Base-by-base conservation (phyloP, 2,329 filamentous ascomycete genomes). In the Ophiostoma montium region DNA sequence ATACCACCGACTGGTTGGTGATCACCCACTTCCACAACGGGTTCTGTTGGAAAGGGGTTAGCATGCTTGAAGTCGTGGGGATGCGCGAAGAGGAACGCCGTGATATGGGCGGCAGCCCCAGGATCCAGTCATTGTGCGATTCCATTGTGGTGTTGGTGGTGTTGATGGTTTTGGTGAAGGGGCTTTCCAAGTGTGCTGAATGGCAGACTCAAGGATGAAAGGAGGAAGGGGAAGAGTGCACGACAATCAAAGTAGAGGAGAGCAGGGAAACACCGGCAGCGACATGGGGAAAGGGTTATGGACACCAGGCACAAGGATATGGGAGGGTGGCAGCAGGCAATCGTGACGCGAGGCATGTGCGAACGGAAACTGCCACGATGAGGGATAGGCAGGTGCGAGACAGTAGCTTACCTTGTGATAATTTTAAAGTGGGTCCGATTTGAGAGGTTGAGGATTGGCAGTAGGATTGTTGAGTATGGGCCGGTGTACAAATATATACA, bases 1-100 rank as follows among this genome's bases (percentile, higher is more conserved):
- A 47, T 13, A 27, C 19, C 23, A 30, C 21, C 12, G 13, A 13
- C 13, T 41, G 38, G 13, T 41, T 41, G 12, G 19, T 15, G 18
- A 3, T 16, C 5, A 42, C 4, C 39, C 39, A 42, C 9, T 16
- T 15, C 5, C 39, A 42, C 13, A 42, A 43, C 68, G 27, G 12
- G 66, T 54, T 51, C 61, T 60, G 27, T n/a, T 16, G 23, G 5
- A 42, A 30, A 13, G n/a, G 11, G n/a, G 39, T 42, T 42, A 42
- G 39, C 15, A 42, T 11, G 9, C 30, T n/a, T 9, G 23, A 30
- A 10, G 10, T 23, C 38, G 30, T n/a, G 12, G 13, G 10, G 7
- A 12, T 15, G 8, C 30, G 38, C 9, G 13, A 42, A 30, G 15
- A 4, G 5, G 16, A 11, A 8, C 16, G 21, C 39, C 39, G 39